A percentile compares a stretch with the other conserved stretches of the same genome.
Conservation (phyloP, 352 stramenopile species). For the Achlya hypogyna region DNA sequence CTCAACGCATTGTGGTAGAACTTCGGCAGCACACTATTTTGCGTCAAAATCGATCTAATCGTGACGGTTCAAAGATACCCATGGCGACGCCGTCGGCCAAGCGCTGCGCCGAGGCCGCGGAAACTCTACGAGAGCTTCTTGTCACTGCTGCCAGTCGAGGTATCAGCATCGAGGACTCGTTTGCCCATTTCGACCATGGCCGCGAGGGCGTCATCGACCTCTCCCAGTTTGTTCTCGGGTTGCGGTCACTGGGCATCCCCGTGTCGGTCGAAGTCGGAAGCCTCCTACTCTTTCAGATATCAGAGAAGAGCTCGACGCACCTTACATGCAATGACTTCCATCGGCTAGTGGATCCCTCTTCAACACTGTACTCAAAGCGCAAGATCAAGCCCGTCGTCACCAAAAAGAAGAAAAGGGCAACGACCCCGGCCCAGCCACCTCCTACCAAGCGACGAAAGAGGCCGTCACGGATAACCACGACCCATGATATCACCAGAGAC, state of each 20-base stretch:
- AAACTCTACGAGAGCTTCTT: constrained; percentile 14
- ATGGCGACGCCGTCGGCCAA: background rate
- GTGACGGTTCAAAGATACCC: background rate
- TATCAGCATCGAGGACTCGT: constrained; percentile 17
- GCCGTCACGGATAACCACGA: background rate
- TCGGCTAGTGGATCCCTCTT: background rate
- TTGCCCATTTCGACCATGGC: constrained; percentile 6
- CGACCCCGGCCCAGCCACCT: background rate
- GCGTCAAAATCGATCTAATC: background rate
- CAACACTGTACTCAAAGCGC: background rate
- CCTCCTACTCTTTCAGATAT: constrained; percentile 9
- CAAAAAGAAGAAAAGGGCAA: background rate
- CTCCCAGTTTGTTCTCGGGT: constrained; percentile 13
- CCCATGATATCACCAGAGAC: background rate
- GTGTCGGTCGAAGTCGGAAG: constrained; percentile 12
- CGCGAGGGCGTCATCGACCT: constrained; percentile 15
- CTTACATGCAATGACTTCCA: constrained; percentile 13
- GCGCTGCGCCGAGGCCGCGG: constrained; percentile 6
- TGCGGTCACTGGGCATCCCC: constrained; percentile 12
- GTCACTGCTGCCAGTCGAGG: constrained; percentile 5
- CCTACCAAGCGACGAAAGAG: background rate
- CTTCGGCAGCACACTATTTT: background rate
- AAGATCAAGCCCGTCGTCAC: background rate
- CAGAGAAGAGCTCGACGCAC: constrained; percentile 9
- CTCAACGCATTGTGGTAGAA: too few species aligned